Base-by-base conservation (phyloP, 495 filamentous ascomycete genomes). In the Cryomyces minteri region DNA sequence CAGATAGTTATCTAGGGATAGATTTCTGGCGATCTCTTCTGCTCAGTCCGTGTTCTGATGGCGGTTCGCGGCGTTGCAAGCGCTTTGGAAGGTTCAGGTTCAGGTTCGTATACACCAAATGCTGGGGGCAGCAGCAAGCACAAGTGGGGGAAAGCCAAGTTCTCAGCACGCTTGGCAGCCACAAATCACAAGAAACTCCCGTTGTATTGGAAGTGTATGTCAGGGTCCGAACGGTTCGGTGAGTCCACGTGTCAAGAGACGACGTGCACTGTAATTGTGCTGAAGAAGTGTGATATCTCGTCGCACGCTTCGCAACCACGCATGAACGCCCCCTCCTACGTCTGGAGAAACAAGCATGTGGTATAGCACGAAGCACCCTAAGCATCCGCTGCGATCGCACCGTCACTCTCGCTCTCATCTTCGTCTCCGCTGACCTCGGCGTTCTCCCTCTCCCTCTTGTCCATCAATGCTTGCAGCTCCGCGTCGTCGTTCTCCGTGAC, bases 401-500 rank as follows among this genome's bases (percentile, higher is more conserved):
- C 90, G 57, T 95, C 90, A 53, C 82, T 88, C 63, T 90, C 88
- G 54, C 82, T 90, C 63, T 82, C 71, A 62, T 82, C 84, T 70
- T 96, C 92, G 59, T 98, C 90, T 41, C 90, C 90, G 58, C 84
- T 92, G 47, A 98, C 84, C 62, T 95, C 84, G 61, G 79, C 80
- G 67, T 96, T 96, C 74, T 98, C 90, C 49, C 88, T 79, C 71
- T 94, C 90, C 50, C 86, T 78, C 78, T 95, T 96, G 69, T 96
- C 90, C 90, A 98, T 98, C 48, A 98, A 71, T 40, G 88, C 92
- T 63, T 94, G 83, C 53, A 98, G 68, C 58, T 94, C 86, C 28
- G 88, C 90, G 65, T 98, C 90, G 58, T 98, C 90, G 54, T 84
- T 88, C 73, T 96, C 90, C 4, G 88, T 96, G 48, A 96, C 92